Conservation (phyloP, 2,329 filamentous ascomycete genomes). For the Trichoderma citrinoviride region DNA sequence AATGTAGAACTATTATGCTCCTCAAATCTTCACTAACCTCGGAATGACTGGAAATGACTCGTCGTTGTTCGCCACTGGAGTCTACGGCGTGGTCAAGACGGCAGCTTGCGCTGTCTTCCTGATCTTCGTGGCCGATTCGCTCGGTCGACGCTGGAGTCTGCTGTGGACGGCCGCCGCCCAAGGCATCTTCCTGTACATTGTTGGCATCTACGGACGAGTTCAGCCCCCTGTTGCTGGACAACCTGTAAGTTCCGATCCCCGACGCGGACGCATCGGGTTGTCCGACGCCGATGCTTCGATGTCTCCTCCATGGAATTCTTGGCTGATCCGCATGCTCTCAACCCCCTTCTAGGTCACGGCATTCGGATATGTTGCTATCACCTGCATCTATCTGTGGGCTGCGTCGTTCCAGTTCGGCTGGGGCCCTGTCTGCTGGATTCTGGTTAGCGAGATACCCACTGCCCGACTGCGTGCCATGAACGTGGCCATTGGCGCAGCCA, state of each 20-base stretch:
- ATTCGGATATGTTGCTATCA: slow-evolving; percentile 67
- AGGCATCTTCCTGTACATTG: slow-evolving; percentile 63
- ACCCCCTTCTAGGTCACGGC: slow-evolving; percentile 46
- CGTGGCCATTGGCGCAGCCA: slow-evolving; percentile 65
- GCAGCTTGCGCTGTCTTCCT: slow-evolving; percentile 62
- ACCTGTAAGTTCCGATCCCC: slow-evolving; percentile 36
- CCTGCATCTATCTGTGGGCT: slow-evolving; percentile 71
- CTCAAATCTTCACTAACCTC: slow-evolving; percentile 64
- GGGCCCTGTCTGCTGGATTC: slow-evolving; percentile 72
- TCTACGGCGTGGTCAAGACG: slow-evolving; percentile 72
- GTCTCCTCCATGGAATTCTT: neutral
- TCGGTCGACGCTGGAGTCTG: slow-evolving; percentile 60
- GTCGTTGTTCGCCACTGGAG: slow-evolving; percentile 68
- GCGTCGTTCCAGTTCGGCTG: slow-evolving; percentile 67
- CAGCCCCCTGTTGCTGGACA: slow-evolving; percentile 53
- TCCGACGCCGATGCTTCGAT: neutral
- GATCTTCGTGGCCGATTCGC: slow-evolving; percentile 64
- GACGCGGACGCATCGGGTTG: neutral
- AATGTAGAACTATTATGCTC: slow-evolving; percentile 61
- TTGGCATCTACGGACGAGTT: slow-evolving; percentile 67
- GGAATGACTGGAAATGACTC: slow-evolving; percentile 56
- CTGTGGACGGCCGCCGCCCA: slow-evolving; percentile 64
- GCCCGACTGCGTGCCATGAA: slow-evolving; percentile 64
- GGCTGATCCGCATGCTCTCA: neutral
- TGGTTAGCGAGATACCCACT: slow-evolving; percentile 66